These are phyloP conservation scores for Fomitopsis schrenkii DNA, from an alignment of 1,284 basidiomycete species.

Conservation along the genomic window DNA sequence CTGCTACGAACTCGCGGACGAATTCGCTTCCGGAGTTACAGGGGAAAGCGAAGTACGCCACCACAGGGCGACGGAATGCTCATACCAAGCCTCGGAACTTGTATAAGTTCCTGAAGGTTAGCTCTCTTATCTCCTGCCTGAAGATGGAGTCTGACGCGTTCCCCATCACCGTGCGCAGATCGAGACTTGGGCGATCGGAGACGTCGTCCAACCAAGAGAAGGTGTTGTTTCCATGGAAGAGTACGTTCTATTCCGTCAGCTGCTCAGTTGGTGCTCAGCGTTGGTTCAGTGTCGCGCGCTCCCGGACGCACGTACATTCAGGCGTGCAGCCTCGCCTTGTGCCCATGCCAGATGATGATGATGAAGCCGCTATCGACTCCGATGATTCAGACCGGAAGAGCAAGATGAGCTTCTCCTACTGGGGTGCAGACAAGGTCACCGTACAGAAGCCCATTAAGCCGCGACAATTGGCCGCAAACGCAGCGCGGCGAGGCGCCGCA, in stretches of 20 bases:
- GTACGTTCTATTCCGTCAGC: conserved; percentile 41
- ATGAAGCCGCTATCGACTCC: conserved; percentile 51
- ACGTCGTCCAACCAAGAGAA: conserved; percentile 64
- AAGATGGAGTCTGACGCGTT: neutral
- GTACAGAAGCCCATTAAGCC: conserved; percentile 72
- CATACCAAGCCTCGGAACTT: conserved; percentile 83
- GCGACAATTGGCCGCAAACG: conserved; percentile 32
- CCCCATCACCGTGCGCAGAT: conserved; percentile 44
- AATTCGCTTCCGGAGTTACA: conserved; percentile 77
- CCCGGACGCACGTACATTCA: conserved; percentile 56
- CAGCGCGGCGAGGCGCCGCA: conserved; percentile 42
- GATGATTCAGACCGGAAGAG: conserved; percentile 84
- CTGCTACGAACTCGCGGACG: conserved; percentile 62
- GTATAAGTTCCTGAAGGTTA: conserved; percentile 84
- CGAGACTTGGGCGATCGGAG: conserved; percentile 84
- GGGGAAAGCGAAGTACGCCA: conserved; percentile 77
- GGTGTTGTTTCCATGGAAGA: conserved; percentile 83
- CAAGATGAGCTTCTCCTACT: conserved; percentile 90
- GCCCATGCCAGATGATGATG: conserved; percentile 64
- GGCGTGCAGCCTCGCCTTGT: conserved; percentile 59
- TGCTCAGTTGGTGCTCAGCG: conserved; percentile 9
- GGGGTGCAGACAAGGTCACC: conserved; percentile 84
- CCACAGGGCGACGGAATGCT: conserved; percentile 65
- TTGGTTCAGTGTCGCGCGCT: conserved; percentile 58
- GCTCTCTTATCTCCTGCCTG: conserved; percentile 10